A percentile compares a stretch with the other conserved stretches of the same genome.
phyloP scores from a whole-genome alignment of 805 yeast species.

The Suhomyces prunicola region DNA sequence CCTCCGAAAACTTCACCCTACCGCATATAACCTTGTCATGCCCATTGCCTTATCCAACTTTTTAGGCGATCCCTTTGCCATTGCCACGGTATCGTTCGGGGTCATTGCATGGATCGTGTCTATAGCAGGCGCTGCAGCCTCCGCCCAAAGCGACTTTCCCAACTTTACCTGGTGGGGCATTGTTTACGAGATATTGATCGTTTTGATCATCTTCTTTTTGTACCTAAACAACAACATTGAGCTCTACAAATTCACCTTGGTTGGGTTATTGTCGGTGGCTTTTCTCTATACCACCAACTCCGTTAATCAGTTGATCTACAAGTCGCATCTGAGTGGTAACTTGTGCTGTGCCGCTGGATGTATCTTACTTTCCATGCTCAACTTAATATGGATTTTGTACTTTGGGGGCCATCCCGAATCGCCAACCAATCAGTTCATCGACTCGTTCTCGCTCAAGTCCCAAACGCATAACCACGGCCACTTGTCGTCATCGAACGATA shows the following conservation, averaged over 20 bases:
- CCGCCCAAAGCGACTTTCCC: conserved; percentile 50
- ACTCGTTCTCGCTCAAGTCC: conserved; percentile 67
- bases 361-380: conserved; percentile 75
- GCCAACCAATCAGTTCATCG: conserved; percentile 81
- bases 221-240: conserved; percentile 64
- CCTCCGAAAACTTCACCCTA: neutral
- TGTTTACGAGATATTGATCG: conserved; percentile 67
- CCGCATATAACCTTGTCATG: conserved; percentile 19
- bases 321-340: conserved; percentile 51
- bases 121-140: conserved; percentile 73
- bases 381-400: conserved; percentile 81
- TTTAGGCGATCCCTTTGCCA: conserved; percentile 82
- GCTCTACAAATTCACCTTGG: conserved; percentile 58
- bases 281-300: conserved; percentile 83
- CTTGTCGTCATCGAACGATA: conserved; percentile 20
- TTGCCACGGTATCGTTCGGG: conserved; percentile 74
- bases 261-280: conserved; percentile 63
- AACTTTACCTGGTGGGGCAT: conserved; percentile 96
- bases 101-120: conserved; percentile 82
- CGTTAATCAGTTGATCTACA: conserved; percentile 74
- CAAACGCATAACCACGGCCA: conserved; percentile 34
- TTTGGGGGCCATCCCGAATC: conserved; percentile 89
- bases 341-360: conserved; percentile 94
- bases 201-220: conserved; percentile 47
- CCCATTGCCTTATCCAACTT: conserved; percentile 47